phyloP scores from a whole-genome alignment of 2,329 filamentous ascomycete genomes.

The Aureobasidium subglaciale region DNA sequence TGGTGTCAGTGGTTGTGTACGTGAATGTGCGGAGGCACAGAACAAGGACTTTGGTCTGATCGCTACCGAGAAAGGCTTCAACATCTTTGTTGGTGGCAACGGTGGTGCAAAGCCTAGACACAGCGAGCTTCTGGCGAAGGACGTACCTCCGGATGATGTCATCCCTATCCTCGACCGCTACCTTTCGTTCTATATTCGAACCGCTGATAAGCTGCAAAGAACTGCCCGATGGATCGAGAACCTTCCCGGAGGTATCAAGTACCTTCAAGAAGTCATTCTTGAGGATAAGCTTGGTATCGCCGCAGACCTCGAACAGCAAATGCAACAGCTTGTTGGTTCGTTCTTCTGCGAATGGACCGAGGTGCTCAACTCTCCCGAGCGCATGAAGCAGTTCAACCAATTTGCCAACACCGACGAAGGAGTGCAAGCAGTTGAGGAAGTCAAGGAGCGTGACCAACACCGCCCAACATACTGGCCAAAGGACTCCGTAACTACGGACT shows the following conservation, averaged over 20 bases:
- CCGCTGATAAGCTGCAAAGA: slow-evolving; percentile 81
- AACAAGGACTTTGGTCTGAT: slow-evolving; percentile 92
- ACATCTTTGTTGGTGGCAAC: slow-evolving; percentile 85
- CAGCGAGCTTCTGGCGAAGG: slow-evolving; percentile 75
- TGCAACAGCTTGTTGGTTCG: slow-evolving; percentile 73
- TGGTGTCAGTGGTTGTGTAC: slow-evolving; percentile 82
- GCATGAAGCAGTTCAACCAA: slow-evolving; percentile 65
- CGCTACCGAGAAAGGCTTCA: slow-evolving; percentile 87
- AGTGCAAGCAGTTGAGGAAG: slow-evolving; percentile 56
- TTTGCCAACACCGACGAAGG: slow-evolving; percentile 77
- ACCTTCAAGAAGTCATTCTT: slow-evolving; percentile 74
- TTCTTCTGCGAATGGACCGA: slow-evolving; percentile 94
- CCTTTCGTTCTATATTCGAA: slow-evolving; percentile 88
- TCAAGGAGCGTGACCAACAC: slow-evolving; percentile 64
- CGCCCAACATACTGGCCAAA: slow-evolving; percentile 73
- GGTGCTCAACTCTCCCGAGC: slow-evolving; percentile 62
- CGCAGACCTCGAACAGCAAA: slow-evolving; percentile 76
- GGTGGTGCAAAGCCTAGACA: slow-evolving; percentile 80
- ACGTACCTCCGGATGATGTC: slow-evolving; percentile 75
- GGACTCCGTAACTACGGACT: slow-evolving; percentile 61
- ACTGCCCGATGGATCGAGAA: slow-evolving; percentile 83
- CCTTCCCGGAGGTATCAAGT: slow-evolving; percentile 75
- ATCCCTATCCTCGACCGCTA: slow-evolving; percentile 81
- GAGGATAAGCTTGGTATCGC: slow-evolving; percentile 82
- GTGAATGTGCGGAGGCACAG: slow-evolving; percentile 87